phyloP scores from a whole-genome alignment of 2,329 filamentous ascomycete genomes.

The Cercospora citrullina region DNA sequence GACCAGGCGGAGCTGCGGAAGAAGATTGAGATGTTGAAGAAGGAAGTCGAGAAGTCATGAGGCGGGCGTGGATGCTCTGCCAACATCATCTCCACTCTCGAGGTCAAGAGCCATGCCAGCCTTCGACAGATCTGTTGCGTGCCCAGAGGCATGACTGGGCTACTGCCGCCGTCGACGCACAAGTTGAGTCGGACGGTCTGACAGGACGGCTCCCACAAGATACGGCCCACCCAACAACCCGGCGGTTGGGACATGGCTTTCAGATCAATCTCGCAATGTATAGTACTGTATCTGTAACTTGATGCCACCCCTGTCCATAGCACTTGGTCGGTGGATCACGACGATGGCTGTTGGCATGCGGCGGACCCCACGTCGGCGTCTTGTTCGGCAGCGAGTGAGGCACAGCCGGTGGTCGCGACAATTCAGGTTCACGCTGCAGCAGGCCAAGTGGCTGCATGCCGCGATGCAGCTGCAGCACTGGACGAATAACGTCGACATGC shows the following conservation, averaged over 20 bases:
- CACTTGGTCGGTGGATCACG: neutral
- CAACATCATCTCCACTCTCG: neutral
- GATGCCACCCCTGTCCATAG: neutral
- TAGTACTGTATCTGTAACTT: conserved; percentile 1
- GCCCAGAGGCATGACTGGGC: neutral
- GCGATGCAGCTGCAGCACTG: neutral
- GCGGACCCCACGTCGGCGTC: neutral
- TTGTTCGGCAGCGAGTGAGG: neutral
- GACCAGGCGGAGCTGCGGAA: conserved; percentile 15
- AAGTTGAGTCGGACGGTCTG: neutral
- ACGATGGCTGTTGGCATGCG: neutral
- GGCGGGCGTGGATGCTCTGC: neutral
- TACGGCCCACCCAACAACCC: neutral
- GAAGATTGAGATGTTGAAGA: conserved; percentile 39
- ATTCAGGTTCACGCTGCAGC: neutral
- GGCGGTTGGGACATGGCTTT: neutral
- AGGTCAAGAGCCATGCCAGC: neutral
- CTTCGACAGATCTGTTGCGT: neutral
- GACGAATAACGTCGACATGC: neutral
- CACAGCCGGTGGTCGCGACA: neutral
- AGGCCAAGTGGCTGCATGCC: neutral
- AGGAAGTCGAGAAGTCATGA: conserved; percentile 14
- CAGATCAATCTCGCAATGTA: neutral
- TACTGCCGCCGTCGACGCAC: neutral
- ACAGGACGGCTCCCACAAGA: neutral